phyloP scores from a whole-genome alignment of 352 stramenopile genomes.

The Phytophthora tubulina region DNA sequence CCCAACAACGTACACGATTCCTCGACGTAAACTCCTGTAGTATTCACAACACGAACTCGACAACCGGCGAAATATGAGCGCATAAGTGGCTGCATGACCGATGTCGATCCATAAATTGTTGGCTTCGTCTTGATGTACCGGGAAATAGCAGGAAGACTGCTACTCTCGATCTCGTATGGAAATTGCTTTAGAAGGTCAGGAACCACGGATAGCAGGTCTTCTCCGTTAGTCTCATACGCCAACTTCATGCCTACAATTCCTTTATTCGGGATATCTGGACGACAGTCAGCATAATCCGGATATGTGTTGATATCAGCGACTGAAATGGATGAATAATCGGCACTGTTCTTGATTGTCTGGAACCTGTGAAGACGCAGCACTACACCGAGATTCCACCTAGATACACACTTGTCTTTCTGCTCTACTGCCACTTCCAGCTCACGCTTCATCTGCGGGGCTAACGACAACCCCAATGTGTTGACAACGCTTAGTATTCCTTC shows the following conservation, averaged over 20 bases:
- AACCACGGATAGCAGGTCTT: slow-evolving; percentile 31
- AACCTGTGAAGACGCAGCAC: slow-evolving; percentile 37
- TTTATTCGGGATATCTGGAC: slow-evolving; percentile 32
- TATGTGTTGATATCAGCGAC: slow-evolving; percentile 41
- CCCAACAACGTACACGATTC: slow-evolving; percentile 28
- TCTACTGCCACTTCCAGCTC: slow-evolving; percentile 29
- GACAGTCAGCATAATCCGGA: slow-evolving; percentile 38
- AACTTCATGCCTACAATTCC: slow-evolving; percentile 28
- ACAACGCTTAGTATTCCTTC: slow-evolving; percentile 24
- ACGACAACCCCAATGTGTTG: slow-evolving; percentile 21
- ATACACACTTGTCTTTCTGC: slow-evolving; percentile 28
- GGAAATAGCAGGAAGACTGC: slow-evolving; percentile 28
- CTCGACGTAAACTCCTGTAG: slow-evolving; percentile 38
- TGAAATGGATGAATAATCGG: slow-evolving; percentile 33
- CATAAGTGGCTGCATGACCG: slow-evolving; percentile 36
- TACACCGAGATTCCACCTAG: slow-evolving; percentile 29
- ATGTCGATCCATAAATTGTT: slow-evolving; percentile 26
- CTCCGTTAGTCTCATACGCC: slow-evolving; percentile 14
- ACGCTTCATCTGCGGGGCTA: slow-evolving; percentile 29
- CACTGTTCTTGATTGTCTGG: slow-evolving; percentile 25
- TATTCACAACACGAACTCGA: slow-evolving; percentile 35
- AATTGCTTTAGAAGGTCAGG: slow-evolving; percentile 31
- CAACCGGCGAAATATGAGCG: slow-evolving; percentile 35
- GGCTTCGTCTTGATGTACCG: slow-evolving; percentile 32
- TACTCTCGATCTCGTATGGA: slow-evolving; percentile 28